A percentile compares a stretch with the other conserved stretches of the same genome.
These are phyloP conservation scores for Globisporangium okanoganense DNA, from an alignment of 352 stramenopile genomes.

Conservation along the genomic window DNA sequence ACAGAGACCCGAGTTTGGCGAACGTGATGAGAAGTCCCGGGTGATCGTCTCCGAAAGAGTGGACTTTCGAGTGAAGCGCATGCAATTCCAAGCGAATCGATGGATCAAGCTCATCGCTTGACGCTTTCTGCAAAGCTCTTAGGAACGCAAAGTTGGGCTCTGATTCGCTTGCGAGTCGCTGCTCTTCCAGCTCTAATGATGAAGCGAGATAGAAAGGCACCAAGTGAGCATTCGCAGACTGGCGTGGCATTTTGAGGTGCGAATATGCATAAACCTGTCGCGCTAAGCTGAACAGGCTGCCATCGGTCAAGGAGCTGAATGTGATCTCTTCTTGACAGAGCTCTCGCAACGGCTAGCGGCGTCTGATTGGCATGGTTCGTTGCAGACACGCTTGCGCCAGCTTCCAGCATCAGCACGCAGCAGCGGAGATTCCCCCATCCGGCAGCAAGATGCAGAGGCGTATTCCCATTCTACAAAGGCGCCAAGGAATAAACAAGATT, in stretches of 20 bases:
- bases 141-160: neutral
- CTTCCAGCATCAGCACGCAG: conserved; percentile 54
- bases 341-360: conserved; percentile 33
- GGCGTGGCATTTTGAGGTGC: neutral
- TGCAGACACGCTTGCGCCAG: conserved; percentile 23
- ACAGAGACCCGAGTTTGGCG: conserved; percentile 38
- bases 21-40: conserved; percentile 31
- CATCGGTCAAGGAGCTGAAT: conserved; percentile 39
- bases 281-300: conserved; percentile 36
- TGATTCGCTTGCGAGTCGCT: conserved; percentile 16
- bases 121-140: neutral
- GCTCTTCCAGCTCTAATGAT: conserved; percentile 25
- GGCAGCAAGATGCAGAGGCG: conserved; percentile 59
- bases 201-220: neutral
- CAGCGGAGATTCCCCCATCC: conserved; percentile 59
- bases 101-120: conserved; percentile 26
- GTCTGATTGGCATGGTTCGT: conserved; percentile 35
- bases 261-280: conserved; percentile 29
- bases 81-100: conserved; percentile 45
- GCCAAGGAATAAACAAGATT: neutral
- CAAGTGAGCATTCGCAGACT: neutral
- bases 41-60: conserved; percentile 28
- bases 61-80: conserved; percentile 45
- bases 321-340: conserved; percentile 34
- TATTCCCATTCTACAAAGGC: conserved; percentile 55